Evolutionary conservation across 345 rosid species (phyloP), one percentile per base, ranked within the genome.

Genomic region (Acer campestre): DNA sequence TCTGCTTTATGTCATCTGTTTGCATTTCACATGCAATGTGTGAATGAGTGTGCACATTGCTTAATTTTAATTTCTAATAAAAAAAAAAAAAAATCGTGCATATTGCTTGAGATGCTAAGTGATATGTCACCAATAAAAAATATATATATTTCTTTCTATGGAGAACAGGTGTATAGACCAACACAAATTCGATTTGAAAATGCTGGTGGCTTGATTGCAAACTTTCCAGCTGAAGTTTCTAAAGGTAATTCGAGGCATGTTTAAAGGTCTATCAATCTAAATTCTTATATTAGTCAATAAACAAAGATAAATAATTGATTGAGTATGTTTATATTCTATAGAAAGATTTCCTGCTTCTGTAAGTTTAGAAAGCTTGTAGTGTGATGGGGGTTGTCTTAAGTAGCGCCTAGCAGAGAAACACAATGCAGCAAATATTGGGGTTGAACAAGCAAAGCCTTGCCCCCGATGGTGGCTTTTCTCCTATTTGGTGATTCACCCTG

Each of bases 121-220:
- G 23, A 65, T 40, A 16, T 44, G 23, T 61, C 59, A 58, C 25
- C 69, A 20, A 31, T 67, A 2, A 27, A 38, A 58, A 61, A 70
- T 61, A 27, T 49, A 2, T 53, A 7, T 35, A 6, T 31, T n/a
- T 61, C 53, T 49, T 81, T 56, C 58, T 56, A 20, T 83, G 84
- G 80, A 64, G 79, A 84, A 80, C 88, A 95, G 99, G 96, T 91
- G 25, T 95, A 90, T 81, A 86, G 88, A 84, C 97, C 99, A 75
- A 87, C 94, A 17, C 88, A 90, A 63, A 79, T 77, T 75, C 80
- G 89, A 85, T 95, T 95, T 83, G 87, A 86, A 73, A 83, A 71
- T 81, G 91, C 80, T 23, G 99, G 99, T 35, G 99, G 99, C 76
- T 79, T 89, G 84, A 86, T 80, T 23, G 90, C 89, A 75, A 85